Conservation (phyloP, 352 stramenopile genomes). For the Phytophthora vignae region DNA sequence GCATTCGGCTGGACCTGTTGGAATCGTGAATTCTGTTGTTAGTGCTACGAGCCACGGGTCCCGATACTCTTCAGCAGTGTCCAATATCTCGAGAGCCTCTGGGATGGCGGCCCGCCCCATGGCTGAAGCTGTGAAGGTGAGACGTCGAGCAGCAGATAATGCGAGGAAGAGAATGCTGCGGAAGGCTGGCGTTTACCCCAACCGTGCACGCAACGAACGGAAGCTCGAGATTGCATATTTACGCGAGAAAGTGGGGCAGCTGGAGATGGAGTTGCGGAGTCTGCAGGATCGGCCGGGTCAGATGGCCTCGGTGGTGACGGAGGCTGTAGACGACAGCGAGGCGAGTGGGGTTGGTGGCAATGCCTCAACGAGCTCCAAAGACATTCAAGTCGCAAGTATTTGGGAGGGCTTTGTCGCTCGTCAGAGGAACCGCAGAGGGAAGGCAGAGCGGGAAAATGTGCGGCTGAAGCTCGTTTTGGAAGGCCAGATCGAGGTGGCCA, state of each 20-base stretch:
- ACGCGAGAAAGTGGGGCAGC: conserved; percentile 22
- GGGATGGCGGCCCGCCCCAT: neutral
- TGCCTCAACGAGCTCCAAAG: neutral
- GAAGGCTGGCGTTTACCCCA: conserved; percentile 31
- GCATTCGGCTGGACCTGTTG: neutral
- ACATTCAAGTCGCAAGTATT: conserved; percentile 20
- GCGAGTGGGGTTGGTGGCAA: neutral
- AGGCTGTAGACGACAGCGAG: neutral
- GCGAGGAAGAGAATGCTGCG: conserved; percentile 24
- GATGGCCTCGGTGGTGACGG: neutral
- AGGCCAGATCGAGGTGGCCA: conserved; percentile 53
- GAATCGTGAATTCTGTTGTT: neutral
- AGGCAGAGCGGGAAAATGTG: conserved; percentile 43
- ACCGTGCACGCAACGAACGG: conserved; percentile 39
- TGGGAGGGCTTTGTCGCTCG: conserved; percentile 31
- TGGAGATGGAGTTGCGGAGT: conserved; percentile 14
- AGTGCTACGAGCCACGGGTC: neutral
- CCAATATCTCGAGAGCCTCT: neutral
- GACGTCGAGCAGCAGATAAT: conserved; percentile 27
- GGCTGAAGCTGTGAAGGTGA: conserved; percentile 17
- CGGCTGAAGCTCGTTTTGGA: conserved; percentile 40
- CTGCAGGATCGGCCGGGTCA: conserved; percentile 13
- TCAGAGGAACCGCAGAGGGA: conserved; percentile 15
- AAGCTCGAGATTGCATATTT: conserved; percentile 45
- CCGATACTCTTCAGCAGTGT: neutral